Percentiles rank a stretch among this genome's conserved stretches.
Evolutionary conservation across 768 basidiomycete species (phyloP).

Genomic region (Russula compacta): DNA sequence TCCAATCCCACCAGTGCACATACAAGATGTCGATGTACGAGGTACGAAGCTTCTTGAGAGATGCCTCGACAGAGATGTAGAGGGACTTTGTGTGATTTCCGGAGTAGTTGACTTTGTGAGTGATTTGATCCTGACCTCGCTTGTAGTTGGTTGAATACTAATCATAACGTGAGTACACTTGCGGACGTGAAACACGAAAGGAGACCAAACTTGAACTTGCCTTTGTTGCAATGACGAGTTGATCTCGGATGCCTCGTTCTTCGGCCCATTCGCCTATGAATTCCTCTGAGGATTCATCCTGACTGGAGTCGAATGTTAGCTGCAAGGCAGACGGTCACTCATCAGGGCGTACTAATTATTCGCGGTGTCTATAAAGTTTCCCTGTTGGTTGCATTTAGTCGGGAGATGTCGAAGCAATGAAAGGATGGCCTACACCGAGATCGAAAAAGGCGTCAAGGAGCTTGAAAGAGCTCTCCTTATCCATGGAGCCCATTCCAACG

Average conservation of each 20-base stretch:
- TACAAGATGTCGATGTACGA: conserved; percentile 50
- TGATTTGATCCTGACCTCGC: conserved; percentile 13
- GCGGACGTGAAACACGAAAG: not conserved
- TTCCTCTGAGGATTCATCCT: conserved; percentile 26
- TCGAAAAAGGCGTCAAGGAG: conserved; percentile 33
- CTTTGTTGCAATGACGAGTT: conserved; percentile 29
- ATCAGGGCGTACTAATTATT: conserved; percentile 26
- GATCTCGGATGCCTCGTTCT: conserved; percentile 28
- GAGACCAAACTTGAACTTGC: conserved; percentile 1
- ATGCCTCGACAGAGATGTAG: conserved; percentile 27
- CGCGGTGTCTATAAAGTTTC: conserved; percentile 31
- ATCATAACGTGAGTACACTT: not conserved
- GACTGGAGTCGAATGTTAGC: conserved; percentile 7
- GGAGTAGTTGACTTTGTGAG: conserved; percentile 32
- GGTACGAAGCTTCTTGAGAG: conserved; percentile 44
- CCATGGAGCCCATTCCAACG: conserved; percentile 27
- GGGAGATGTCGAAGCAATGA: no score
- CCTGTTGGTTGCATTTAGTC: not conserved
- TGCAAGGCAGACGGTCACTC: no score
- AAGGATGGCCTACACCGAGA: conserved; percentile 18
- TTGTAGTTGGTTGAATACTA: conserved; percentile 26
- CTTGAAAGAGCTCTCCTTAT: conserved; percentile 30
- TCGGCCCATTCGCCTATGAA: conserved; percentile 37
- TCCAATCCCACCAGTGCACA: conserved; percentile 44
- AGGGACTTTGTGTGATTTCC: conserved; percentile 35